These are phyloP conservation scores for Yueomyces sp. DNA, from an alignment of 1,139 yeast genomes.

Conservation along the genomic window DNA sequence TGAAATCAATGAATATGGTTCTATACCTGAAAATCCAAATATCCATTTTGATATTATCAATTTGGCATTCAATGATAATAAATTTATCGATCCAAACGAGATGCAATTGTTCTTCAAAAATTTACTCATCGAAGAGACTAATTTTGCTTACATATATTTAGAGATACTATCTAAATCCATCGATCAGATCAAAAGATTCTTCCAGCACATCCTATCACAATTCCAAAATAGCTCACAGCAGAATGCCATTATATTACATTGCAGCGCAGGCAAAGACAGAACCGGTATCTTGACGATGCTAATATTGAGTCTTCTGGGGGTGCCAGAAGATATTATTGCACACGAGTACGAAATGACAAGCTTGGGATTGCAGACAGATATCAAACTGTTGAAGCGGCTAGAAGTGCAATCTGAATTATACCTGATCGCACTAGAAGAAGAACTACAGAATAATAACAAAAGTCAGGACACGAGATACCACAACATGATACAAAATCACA, in stretches of 20 bases:
- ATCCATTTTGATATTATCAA: constrained; percentile 28
- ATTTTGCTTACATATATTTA: constrained; percentile 52
- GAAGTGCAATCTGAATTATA: constrained; percentile 12
- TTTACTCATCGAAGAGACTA: constrained; percentile 48
- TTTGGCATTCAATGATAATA: constrained; percentile 45
- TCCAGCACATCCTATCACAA: constrained; percentile 41
- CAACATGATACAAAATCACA: constrained; percentile 6
- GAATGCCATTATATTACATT: constrained; percentile 44
- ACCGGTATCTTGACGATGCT: constrained; percentile 70
- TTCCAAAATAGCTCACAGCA: constrained; percentile 28
- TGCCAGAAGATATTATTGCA: constrained; percentile 52
- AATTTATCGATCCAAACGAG: constrained; percentile 55
- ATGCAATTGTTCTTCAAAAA: constrained; percentile 46
- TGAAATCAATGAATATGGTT: constrained; percentile 44
- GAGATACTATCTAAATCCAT: constrained; percentile 43
- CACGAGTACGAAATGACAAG: constrained; percentile 68
- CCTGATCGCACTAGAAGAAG: constrained; percentile 6
- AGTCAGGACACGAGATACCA: constrained; percentile 5
- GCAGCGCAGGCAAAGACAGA: constrained; percentile 82
- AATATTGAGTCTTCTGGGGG: constrained; percentile 48
- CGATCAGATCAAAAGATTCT: constrained; percentile 34
- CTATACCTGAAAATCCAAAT: constrained; percentile 36
- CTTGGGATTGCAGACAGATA: constrained; percentile 45
- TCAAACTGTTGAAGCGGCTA: constrained; percentile 24
- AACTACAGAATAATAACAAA: too few relatives aligned